These are phyloP conservation scores for Apiotrichum sp. DNA, from an alignment of 1,284 basidiomycete species.

Conservation along the genomic window DNA sequence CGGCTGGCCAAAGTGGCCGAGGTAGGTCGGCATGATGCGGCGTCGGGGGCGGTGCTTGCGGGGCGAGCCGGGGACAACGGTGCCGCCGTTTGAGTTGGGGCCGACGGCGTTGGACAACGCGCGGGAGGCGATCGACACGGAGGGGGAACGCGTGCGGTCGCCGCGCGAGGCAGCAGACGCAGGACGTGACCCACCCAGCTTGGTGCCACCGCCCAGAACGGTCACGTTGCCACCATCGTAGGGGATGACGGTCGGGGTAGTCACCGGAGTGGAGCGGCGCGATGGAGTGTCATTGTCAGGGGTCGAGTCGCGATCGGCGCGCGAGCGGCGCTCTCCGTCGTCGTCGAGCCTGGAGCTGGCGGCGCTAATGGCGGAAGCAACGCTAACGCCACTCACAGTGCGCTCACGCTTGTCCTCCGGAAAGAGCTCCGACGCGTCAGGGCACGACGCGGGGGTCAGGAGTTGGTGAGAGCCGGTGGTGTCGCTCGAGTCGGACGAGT, in stretches of 20 bases:
- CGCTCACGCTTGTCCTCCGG: conserved; percentile 10
- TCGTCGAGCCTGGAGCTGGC: conserved; percentile 6
- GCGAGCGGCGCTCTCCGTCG: conserved; percentile 3
- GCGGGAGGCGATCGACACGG: conserved; percentile 37
- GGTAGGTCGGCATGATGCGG: conserved; percentile 43
- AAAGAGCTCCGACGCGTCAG: conserved; percentile 36
- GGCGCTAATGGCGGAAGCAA: too few species aligned
- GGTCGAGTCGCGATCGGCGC: conserved; percentile 7
- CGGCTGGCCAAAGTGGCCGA: conserved; percentile 39
- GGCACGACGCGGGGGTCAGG: conserved; percentile 37
- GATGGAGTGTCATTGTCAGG: conserved; percentile 6
- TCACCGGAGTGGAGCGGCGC: conserved; percentile 3
- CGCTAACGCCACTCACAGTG: background rate
- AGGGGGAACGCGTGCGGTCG: conserved; percentile 40
- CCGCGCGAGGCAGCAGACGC: conserved; percentile 18
- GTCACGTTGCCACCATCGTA: conserved; percentile 49
- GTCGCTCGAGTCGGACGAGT: conserved; percentile 29
- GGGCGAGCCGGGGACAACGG: conserved; percentile 5
- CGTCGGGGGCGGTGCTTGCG: conserved; percentile 38
- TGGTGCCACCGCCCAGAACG: conserved; percentile 47
- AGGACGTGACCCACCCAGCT: conserved; percentile 43
- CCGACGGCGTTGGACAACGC: conserved; percentile 35
- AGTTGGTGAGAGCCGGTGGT: conserved; percentile 31
- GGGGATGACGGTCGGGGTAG: conserved; percentile 35
- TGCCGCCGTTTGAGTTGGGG: conserved; percentile 29